phyloP scores from a whole-genome alignment of 768 basidiomycete species.

The Lactarius sp. region DNA sequence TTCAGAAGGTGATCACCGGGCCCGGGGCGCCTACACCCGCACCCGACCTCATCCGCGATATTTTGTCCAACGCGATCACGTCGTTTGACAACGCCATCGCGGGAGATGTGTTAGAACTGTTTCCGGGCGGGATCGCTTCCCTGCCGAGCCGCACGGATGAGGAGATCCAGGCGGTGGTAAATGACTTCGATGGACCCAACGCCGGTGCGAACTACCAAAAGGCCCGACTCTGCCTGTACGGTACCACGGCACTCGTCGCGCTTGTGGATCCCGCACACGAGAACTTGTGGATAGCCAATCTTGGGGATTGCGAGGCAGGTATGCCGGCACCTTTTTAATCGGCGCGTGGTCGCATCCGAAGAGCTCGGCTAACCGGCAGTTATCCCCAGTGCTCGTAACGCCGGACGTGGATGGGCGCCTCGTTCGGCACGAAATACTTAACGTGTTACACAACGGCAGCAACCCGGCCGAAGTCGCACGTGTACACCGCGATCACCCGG shows the following conservation, averaged over 20 bases:
- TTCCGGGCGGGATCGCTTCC: constrained; percentile 49
- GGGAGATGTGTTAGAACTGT: constrained; percentile 41
- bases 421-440: constrained; percentile 51
- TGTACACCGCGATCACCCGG: constrained; percentile 59
- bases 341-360: neutral
- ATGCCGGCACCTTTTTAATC: constrained; percentile 29
- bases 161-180: constrained; percentile 55
- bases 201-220: constrained; percentile 59
- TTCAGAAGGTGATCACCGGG: constrained; percentile 34
- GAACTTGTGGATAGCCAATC: constrained; percentile 77
- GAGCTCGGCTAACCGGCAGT: neutral
- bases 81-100: constrained; percentile 43
- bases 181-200: constrained; percentile 50
- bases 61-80: constrained; percentile 36
- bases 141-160: constrained; percentile 44
- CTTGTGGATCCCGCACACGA: constrained; percentile 64
- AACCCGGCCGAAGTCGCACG: constrained; percentile 63
- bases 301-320: constrained; percentile 81
- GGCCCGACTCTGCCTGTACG: constrained; percentile 71
- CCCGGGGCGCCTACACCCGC: constrained; percentile 25
- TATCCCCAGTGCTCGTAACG: constrained; percentile 38
- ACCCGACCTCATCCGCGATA: constrained; percentile 36
- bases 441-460: constrained; percentile 64
- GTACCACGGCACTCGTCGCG: constrained; percentile 74
- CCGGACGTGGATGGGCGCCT: constrained; percentile 44